phyloP scores from a whole-genome alignment of 1,284 basidiomycete genomes.

The Cutaneotrichosporon arboriforme region DNA sequence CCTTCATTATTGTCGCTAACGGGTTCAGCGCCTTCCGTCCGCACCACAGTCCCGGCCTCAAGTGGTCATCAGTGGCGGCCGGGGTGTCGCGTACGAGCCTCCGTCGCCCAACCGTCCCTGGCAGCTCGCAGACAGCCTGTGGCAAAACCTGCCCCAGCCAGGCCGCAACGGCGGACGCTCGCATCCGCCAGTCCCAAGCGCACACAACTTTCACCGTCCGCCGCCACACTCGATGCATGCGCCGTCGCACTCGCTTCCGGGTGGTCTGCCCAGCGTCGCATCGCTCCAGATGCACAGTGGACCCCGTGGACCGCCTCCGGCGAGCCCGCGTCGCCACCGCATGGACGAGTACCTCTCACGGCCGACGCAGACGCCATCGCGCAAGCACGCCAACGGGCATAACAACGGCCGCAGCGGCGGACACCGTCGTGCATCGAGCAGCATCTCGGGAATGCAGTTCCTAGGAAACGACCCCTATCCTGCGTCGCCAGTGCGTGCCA shows the following conservation, averaged over 20 bases:
- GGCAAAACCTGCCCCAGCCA: constrained; percentile 44
- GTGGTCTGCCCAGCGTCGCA: constrained; percentile 10
- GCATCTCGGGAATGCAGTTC: constrained; percentile 11
- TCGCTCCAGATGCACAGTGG: constrained; percentile 1
- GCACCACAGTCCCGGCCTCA: constrained; percentile 12
- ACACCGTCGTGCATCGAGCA: constrained; percentile 15
- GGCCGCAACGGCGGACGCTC: constrained; percentile 7
- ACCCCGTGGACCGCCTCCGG: background rate
- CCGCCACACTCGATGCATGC: constrained; percentile 9
- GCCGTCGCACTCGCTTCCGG: constrained; percentile 18
- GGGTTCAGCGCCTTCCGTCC: constrained; percentile 16
- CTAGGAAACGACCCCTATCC: constrained; percentile 18
- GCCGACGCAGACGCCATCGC: background rate
- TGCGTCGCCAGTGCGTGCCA: constrained; percentile 14
- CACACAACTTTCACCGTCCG: constrained; percentile 2
- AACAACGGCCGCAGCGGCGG: constrained; percentile 4
- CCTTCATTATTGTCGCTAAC: background rate
- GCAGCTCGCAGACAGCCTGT: constrained; percentile 42
- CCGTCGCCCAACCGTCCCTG: constrained; percentile 43
- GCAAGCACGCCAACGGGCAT: constrained; percentile 1
- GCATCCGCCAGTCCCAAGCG: background rate
- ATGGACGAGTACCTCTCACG: constrained; percentile 19
- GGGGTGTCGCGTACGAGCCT: constrained; percentile 31
- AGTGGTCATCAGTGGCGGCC: constrained; percentile 13
- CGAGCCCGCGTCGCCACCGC: constrained; percentile 6